Evolutionary conservation across 75 land plant genomes (phyloP).

Genomic region (Pinus tabuliformis): DNA sequence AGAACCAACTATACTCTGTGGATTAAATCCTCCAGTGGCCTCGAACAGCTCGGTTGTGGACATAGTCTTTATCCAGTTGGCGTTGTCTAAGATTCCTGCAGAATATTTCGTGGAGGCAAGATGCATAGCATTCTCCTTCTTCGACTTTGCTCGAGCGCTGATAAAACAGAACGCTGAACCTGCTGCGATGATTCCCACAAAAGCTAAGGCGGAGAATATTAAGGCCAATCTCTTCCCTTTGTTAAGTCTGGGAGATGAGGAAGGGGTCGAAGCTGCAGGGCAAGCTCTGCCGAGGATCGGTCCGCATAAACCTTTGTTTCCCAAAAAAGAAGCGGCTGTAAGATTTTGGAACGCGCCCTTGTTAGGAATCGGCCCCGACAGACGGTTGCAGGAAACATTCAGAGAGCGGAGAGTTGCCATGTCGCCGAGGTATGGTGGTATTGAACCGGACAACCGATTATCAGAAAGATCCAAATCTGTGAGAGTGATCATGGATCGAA

Average conservation of each 20-base stretch:
- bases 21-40: neutral
- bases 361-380: slow-evolving; percentile 21
- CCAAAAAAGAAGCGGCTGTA: slow-evolving; percentile 15
- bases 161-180: neutral
- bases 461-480: slow-evolving; percentile 21
- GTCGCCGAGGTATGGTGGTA: slow-evolving; percentile 15
- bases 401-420: slow-evolving; percentile 9
- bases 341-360: slow-evolving; percentile 13
- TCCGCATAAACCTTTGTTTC: slow-evolving; percentile 22
- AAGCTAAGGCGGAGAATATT: neutral
- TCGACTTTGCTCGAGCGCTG: too few species aligned
- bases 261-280: neutral
- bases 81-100: too few species aligned
- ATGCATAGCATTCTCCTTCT: too few species aligned
- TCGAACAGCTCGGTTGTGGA: neutral
- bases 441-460: slow-evolving; percentile 20
- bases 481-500: slow-evolving; percentile 21
- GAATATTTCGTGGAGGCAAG: too few species aligned
- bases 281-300: slow-evolving; percentile 6
- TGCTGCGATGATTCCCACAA: neutral
- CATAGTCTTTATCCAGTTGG: too few species aligned
- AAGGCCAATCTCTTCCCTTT: neutral
- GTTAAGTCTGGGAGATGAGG: neutral
- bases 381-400: slow-evolving; percentile 22
- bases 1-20: neutral